Base-by-base conservation (phyloP, 768 basidiomycete species). In the Cystobasidium ongulense region DNA sequence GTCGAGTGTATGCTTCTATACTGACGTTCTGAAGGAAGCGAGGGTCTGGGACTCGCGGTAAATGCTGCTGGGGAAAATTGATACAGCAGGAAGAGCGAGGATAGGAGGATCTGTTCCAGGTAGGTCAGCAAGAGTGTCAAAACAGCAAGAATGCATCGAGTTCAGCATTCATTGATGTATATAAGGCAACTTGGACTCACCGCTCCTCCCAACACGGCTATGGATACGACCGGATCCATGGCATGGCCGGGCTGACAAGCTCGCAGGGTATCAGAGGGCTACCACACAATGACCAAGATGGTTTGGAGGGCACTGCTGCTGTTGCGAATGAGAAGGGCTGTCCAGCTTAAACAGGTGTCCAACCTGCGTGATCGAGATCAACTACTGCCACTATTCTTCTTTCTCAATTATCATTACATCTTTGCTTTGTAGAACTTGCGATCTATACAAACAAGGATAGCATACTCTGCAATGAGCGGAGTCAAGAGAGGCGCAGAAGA, bases 11-110 rank as follows among this genome's bases (percentile, higher is more conserved):
- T 39, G 25, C 21, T 27, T 18, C 33, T 52, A 36, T 74, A 74
- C 41, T 33, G 31, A 38, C 50, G 63, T 31, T 74, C 73, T 5
- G 63, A 66, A 18, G 73, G 71, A 43, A 70, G 25, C 13, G 73
- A 53, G 23, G 23, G 23, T 29, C 73, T 38, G 3, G 73, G 73
- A 54, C 4, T 53, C 15, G 73, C 38, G 1, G 64, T 33, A 39
- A 67, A 33, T 13, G 52, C 38, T 10, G 50, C 41, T 4, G 65
- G 73, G 3, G 39, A 67, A 17, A 57, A 46, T 23, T 39, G 54
- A 29, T 36, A 31, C 29, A 46, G 35, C 18, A 71, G 27, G 36
- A 59, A 54, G 15, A 71, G 68, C 21, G 36, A 3, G 2, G 68
- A 71, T 4, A 59, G 29, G 25, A 71, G 27, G 27, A 59, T 46